Evolutionary conservation across 2,329 filamentous ascomycete genomes (phyloP).

Genomic region (Chaetomiaceae sp.): DNA sequence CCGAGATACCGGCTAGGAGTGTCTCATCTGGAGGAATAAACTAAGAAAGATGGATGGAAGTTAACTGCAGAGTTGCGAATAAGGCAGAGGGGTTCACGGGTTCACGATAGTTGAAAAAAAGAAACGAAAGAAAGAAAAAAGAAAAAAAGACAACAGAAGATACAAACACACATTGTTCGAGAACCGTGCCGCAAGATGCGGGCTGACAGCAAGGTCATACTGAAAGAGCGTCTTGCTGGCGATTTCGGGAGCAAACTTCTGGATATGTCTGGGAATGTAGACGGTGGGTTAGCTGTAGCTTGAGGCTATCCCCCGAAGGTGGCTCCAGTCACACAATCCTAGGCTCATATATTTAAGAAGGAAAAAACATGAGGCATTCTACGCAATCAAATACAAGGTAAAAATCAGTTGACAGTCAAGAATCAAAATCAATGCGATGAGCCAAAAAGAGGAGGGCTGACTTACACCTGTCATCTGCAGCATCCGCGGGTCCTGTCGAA

Average conservation of each 20-base stretch:
- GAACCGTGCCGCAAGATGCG: conserved; percentile 63
- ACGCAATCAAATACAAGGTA: neutral
- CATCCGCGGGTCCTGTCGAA: conserved; percentile 65
- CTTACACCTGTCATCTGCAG: conserved; percentile 65
- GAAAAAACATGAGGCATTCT: neutral
- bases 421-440: too few relatives aligned
- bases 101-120: too few relatives aligned
- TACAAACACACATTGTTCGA: conserved; percentile 39
- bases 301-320: too few relatives aligned
- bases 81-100: too few relatives aligned
- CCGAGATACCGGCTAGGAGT: conserved; percentile 47
- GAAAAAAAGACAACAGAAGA: too few relatives aligned
- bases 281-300: neutral
- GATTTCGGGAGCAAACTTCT: conserved; percentile 51
- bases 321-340: too few relatives aligned
- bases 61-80: too few relatives aligned
- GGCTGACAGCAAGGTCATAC: conserved; percentile 70
- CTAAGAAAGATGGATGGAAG: too few relatives aligned
- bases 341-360: neutral
- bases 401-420: neutral
- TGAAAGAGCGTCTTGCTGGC: conserved; percentile 58
- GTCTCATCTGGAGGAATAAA: conserved; percentile 47
- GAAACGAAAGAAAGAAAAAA: too few relatives aligned
- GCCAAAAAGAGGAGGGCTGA: too few relatives aligned
- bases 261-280: conserved; percentile 43